A percentile compares a stretch with the other conserved stretches of the same genome.
phyloP scores from a whole-genome alignment of 2,329 filamentous ascomycete species.

The Xylariaceae sp. region DNA sequence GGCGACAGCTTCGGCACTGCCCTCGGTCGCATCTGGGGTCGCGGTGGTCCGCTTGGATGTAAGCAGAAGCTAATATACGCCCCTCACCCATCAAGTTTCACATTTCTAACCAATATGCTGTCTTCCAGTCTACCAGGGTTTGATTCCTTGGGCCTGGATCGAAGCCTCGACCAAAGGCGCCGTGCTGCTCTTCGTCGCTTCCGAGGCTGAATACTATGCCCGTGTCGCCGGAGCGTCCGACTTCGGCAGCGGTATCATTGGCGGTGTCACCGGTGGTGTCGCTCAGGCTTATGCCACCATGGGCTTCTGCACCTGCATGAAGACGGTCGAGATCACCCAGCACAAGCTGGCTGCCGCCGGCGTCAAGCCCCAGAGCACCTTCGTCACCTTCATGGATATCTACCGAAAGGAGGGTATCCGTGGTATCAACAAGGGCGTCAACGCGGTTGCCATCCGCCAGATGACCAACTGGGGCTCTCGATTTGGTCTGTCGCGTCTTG shows the following conservation, averaged over 20 bases:
- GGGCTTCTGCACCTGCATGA: conserved; percentile 99
- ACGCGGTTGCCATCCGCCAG: conserved; percentile 96
- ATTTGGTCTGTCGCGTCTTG: conserved; percentile 88
- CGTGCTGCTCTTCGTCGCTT: conserved; percentile 97
- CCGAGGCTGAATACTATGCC: conserved; percentile 95
- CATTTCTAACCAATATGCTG: conserved; percentile 5
- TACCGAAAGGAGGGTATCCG: conserved; percentile 90
- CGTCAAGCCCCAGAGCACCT: conserved; percentile 82
- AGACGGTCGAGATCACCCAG: conserved; percentile 99
- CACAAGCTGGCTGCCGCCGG: conserved; percentile 86
- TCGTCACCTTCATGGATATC: conserved; percentile 94
- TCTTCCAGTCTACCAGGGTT: conserved; percentile 87
- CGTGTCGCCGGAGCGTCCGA: conserved; percentile 76
- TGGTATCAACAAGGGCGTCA: conserved; percentile 98
- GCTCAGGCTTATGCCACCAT: conserved; percentile 99
- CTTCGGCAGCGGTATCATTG: conserved; percentile 83
- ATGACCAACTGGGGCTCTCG: conserved; percentile 99
- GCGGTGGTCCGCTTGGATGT: conserved; percentile 94
- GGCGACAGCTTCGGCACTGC: conserved; percentile 79
- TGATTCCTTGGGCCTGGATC: conserved; percentile 99
- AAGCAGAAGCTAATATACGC: conserved; percentile 41
- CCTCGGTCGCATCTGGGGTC: conserved; percentile 83
- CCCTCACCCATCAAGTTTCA: conserved; percentile 1
- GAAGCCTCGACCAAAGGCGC: conserved; percentile 99
- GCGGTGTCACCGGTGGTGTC: conserved; percentile 90